Evolutionary conservation across 2,329 filamentous ascomycete genomes (phyloP).

Genomic region (Fusarium clavum): DNA sequence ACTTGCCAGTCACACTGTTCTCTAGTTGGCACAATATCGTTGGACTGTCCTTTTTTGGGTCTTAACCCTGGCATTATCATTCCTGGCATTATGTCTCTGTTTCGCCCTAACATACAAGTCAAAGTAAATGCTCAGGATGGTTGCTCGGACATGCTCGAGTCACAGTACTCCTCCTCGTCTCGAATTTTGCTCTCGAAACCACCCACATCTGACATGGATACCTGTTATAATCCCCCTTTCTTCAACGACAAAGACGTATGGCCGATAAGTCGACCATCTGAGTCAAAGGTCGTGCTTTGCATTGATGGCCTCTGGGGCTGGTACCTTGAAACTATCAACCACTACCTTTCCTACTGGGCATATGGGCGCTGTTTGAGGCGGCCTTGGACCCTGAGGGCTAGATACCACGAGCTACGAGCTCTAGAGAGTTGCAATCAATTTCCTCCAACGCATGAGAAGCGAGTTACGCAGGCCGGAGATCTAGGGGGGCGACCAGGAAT

Average conservation of each 20-base stretch:
- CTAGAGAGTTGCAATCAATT: not conserved
- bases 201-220: not conserved
- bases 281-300: not conserved
- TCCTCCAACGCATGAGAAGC: not conserved
- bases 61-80: constrained; percentile 1
- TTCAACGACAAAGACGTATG: not conserved
- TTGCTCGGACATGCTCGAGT: not conserved
- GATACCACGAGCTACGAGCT: not conserved
- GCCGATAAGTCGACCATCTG: not conserved
- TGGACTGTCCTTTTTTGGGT: not conserved
- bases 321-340: not conserved
- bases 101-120: not conserved
- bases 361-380: not conserved
- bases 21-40: not conserved
- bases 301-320: not conserved
- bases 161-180: not conserved
- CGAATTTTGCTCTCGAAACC: not conserved
- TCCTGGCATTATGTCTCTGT: constrained; percentile 1
- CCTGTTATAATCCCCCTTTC: not conserved
- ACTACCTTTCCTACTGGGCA: not conserved
- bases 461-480: not conserved
- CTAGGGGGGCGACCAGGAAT: not conserved
- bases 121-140: not conserved
- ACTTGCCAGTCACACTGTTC: not conserved
- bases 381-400: not conserved